Evolutionary conservation across 2,329 filamentous ascomycete species (phyloP).

Genomic region (Madurella mycetomatis): DNA sequence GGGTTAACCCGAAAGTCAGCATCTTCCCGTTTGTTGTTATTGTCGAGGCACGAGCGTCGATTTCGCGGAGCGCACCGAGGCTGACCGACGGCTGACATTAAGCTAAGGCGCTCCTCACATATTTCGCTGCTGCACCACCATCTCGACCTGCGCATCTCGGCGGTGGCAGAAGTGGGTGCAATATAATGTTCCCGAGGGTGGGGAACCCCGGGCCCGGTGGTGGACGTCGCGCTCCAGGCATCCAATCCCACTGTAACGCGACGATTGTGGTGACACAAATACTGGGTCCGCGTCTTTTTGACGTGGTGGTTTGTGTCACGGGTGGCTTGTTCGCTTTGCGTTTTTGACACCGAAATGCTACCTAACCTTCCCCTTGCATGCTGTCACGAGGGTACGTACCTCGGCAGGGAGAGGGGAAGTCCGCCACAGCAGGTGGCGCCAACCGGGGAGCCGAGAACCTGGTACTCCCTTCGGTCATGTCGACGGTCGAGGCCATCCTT

Average conservation of each 20-base stretch:
- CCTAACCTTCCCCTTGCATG: background rate
- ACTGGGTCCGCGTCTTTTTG: background rate
- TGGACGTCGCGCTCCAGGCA: background rate
- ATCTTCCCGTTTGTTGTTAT: no score
- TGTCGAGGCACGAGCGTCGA: no score
- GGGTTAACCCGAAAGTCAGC: no score
- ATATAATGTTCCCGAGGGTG: background rate
- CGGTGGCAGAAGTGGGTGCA: no score
- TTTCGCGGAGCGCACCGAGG: no score
- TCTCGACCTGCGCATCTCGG: no score
- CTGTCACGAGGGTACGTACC: background rate
- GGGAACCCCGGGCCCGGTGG: background rate
- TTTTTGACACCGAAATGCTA: background rate
- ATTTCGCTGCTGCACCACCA: no score
- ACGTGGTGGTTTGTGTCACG: background rate
- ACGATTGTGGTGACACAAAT: background rate
- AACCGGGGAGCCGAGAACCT: background rate
- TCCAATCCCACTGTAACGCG: background rate
- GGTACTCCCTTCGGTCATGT: background rate
- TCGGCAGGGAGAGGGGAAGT: slow-evolving; percentile 15
- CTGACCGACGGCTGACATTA: no score
- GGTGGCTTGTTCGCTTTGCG: no score
- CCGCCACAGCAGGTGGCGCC: slow-evolving; percentile 1
- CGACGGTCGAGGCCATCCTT: background rate
- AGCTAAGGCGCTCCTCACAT: no score